Conservation (phyloP, 1,284 basidiomycete species). For the Trametes polyzona region DNA sequence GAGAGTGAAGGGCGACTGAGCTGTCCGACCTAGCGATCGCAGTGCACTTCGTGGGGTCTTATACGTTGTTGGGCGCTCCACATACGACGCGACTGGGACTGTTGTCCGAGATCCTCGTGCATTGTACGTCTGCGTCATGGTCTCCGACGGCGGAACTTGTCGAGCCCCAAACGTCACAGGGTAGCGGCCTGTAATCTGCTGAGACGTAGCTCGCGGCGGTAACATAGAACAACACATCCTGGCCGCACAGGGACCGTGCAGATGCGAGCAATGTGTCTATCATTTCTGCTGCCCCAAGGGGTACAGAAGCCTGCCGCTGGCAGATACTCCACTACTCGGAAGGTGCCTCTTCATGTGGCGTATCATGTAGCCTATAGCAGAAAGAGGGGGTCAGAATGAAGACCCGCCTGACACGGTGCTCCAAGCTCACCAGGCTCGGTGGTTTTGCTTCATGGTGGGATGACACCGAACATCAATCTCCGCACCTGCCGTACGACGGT, state of each 20-base stretch:
- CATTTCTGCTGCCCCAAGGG: background rate
- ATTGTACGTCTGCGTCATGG: background rate
- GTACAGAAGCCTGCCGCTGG: background rate
- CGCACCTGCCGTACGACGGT: background rate
- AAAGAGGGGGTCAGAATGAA: background rate
- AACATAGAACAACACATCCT: too few species aligned
- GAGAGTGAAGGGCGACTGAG: background rate
- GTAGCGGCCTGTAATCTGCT: background rate
- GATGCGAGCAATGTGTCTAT: background rate
- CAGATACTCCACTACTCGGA: constrained; percentile 3
- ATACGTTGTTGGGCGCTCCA: background rate
- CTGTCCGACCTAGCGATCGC: background rate
- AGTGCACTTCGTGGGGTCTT: background rate
- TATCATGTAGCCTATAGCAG: constrained; percentile 1
- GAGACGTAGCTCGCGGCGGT: too few species aligned
- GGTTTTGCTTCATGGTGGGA: background rate
- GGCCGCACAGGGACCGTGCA: background rate
- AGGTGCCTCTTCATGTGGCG: background rate
- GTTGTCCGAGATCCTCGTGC: background rate
- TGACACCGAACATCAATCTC: background rate
- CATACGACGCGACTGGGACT: background rate
- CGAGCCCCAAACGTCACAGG: constrained; percentile 1
- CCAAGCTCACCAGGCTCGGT: constrained; percentile 1
- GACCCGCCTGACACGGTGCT: background rate
- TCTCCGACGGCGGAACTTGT: too few species aligned